A percentile compares a stretch with the other conserved stretches of the same genome.
phyloP scores from a whole-genome alignment of 2,329 filamentous ascomycete genomes.

The Colletotrichum scovillei region DNA sequence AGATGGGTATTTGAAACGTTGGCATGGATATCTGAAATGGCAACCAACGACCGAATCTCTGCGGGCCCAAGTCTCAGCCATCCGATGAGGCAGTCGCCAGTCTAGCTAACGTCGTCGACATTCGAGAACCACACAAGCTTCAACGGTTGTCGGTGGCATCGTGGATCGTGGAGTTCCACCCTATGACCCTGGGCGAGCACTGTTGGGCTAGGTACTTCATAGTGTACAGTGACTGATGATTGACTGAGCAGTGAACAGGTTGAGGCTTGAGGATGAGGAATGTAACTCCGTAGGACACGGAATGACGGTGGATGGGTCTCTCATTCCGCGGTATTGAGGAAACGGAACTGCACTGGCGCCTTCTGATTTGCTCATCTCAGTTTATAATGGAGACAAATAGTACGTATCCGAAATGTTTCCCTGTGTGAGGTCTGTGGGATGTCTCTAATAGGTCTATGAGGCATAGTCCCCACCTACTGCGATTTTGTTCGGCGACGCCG shows the following conservation, averaged over 20 bases:
- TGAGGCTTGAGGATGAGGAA: background rate
- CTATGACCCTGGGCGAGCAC: background rate
- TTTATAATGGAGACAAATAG: background rate
- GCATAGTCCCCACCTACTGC: background rate
- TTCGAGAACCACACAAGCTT: constrained; percentile 13
- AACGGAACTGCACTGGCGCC: background rate
- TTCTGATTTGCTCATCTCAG: background rate
- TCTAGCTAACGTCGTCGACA: constrained; percentile 8
- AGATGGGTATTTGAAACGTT: background rate
- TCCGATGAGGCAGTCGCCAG: background rate
- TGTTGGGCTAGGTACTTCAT: too few species aligned
- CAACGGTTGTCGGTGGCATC: constrained; percentile 16
- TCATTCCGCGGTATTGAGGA: background rate
- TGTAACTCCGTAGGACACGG: constrained; percentile 3
- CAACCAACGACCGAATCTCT: background rate
- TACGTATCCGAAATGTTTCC: background rate
- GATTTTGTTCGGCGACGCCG: constrained; percentile 25
- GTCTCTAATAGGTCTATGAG: background rate
- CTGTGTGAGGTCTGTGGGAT: background rate
- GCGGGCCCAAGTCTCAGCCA: background rate
- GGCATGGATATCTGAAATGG: background rate
- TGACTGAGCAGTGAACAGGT: too few species aligned
- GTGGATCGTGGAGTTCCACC: background rate
- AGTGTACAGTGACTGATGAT: too few species aligned
- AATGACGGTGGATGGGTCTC: background rate